Conservation (phyloP, 2,329 filamentous ascomycete genomes). For the Emydomyces testavorans region DNA sequence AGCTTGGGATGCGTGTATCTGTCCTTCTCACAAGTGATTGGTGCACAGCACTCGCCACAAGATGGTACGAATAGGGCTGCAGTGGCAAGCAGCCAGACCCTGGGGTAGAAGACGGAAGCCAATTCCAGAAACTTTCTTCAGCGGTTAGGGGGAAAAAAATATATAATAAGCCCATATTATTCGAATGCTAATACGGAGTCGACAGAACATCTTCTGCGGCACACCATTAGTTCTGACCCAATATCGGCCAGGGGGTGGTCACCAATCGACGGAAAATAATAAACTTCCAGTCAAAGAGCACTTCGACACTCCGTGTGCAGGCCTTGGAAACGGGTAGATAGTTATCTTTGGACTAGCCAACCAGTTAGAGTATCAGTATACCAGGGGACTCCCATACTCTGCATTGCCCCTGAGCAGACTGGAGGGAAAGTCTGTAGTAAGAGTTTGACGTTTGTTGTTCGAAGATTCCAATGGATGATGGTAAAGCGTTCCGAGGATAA, state of each 20-base stretch:
- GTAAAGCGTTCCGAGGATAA: conserved; percentile 8
- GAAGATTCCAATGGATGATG: conserved; percentile 13
- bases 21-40: background rate
- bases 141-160: background rate
- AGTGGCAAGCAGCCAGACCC: conserved; percentile 1
- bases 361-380: conserved; percentile 4
- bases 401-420: background rate
- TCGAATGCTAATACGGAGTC: too few species aligned
- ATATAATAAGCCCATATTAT: background rate
- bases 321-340: too few species aligned
- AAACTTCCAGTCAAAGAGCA: background rate
- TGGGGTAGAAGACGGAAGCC: background rate
- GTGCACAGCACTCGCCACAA: background rate
- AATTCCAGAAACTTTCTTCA: background rate
- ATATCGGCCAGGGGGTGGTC: background rate
- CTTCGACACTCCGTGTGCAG: too few species aligned
- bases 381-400: background rate
- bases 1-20: too few species aligned
- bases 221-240: background rate
- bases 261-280: background rate
- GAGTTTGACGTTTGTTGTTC: conserved; percentile 13
- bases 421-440: background rate
- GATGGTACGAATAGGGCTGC: conserved; percentile 9
- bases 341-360: background rate
- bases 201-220: background rate